Conservation (phyloP, 371 early-diverging fungal genomes). For the Entomophthora muscae region DNA sequence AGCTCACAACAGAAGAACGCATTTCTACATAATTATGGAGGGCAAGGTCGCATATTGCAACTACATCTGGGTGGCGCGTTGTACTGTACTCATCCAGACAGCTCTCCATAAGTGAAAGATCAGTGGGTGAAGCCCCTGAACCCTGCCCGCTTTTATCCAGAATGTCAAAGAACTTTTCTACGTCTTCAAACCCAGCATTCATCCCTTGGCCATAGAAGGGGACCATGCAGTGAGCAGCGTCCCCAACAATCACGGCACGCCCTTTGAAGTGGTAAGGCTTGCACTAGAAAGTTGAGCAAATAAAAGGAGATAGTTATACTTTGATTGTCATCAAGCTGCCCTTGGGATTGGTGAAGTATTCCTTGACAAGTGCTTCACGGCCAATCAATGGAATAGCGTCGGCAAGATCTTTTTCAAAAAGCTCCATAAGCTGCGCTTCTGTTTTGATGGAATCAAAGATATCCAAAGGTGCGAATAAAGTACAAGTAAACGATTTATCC, state of each 20-base stretch:
- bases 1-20: slow-evolving; percentile 63
- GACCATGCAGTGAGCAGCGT: slow-evolving; percentile 96
- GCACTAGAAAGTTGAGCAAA: slow-evolving; percentile 26
- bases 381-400: slow-evolving; percentile 76
- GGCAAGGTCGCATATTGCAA: slow-evolving; percentile 89
- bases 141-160: slow-evolving; percentile 28
- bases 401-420: slow-evolving; percentile 62
- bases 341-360: slow-evolving; percentile 68
- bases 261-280: slow-evolving; percentile 69
- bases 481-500: slow-evolving; percentile 88
- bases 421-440: slow-evolving; percentile 36
- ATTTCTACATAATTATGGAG: slow-evolving; percentile 90
- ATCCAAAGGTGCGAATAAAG: slow-evolving; percentile 83
- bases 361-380: slow-evolving; percentile 33
- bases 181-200: slow-evolving; percentile 97
- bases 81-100: slow-evolving; percentile 56
- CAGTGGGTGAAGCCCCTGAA: slow-evolving; percentile 10
- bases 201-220: slow-evolving; percentile 95
- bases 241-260: slow-evolving; percentile 70
- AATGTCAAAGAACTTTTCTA: slow-evolving; percentile 50
- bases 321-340: slow-evolving; percentile 73
- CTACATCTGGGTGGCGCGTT: slow-evolving; percentile 55
- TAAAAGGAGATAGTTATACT: slow-evolving; percentile 13
- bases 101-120: slow-evolving; percentile 17
- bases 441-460: slow-evolving; percentile 67